Evolutionary conservation across 208 protist species (phyloP), one percentile per base, ranked within the genome.

Genomic region (Leishmania major): DNA sequence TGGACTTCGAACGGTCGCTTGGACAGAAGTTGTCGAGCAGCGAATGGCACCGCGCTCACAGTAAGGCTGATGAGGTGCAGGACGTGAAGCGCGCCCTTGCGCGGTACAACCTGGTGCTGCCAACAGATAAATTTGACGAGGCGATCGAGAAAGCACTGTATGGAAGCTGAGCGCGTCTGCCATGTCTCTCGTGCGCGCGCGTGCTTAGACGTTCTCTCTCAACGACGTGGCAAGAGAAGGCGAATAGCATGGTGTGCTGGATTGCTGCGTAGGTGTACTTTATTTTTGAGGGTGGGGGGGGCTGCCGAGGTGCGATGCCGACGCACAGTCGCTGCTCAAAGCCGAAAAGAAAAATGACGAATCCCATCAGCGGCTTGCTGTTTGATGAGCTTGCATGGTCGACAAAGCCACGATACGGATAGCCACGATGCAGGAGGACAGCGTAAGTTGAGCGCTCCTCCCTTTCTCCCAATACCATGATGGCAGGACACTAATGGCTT

Each of bases 41-140:
- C 28, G 62, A 80, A 22, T 45, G 55, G 77, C 74, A 35, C 43
- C 79, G 79, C 70, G 25, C 77, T 17, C 82, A 77, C 11, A 77
- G 45, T 11, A 53, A 40, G 45, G 72, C 62, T 10, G 86, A 83
- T n/a, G 86, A 89, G 60, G 76, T 22, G 17, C 67, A 47, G 6
- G 86, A 85, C 0, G 80, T 89, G 31, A 64, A 53, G 25, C 31
- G 51, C 28, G 49, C 76, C 15, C 70, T 87, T 1, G 79, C 79
- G 1, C 82, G 83, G 19, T 89, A 87, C 62, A 57, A 87, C 28
- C 67, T 82, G 2, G 86, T 85, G 57, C 49, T 89, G 25, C 86
- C 86, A 3, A 87, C 86, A 1, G 70, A 83, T 43, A 69, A 74
- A 35, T 87, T 85, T n/a, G 86, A 89, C 77, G 62, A 75, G 3